Evolutionary conservation across 2,329 filamentous ascomycete genomes (phyloP).

Genomic region (Blastomyces emzantsi): DNA sequence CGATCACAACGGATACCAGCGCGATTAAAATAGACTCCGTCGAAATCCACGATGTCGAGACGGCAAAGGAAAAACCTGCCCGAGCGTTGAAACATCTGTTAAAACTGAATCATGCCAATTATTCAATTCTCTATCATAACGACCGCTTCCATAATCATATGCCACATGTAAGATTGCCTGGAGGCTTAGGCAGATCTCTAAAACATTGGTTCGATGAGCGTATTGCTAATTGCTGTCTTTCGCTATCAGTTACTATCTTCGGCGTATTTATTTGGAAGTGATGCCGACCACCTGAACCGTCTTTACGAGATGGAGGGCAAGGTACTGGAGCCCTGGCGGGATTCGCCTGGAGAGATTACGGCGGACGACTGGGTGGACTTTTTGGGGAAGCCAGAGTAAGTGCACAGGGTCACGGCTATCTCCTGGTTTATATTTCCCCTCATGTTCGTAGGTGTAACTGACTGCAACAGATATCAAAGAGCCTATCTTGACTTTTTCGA

Average conservation of each 20-base stretch:
- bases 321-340: slow-evolving; percentile 66
- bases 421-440: not conserved
- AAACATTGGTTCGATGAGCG: not conserved
- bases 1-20: not conserved
- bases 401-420: slow-evolving; percentile 1
- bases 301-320: slow-evolving; percentile 72
- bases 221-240: slow-evolving; percentile 7
- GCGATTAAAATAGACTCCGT: slow-evolving; percentile 53
- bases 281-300: slow-evolving; percentile 60
- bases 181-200: too few relatives aligned
- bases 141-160: slow-evolving; percentile 73
- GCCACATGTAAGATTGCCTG: slow-evolving; percentile 51
- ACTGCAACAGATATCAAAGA: slow-evolving; percentile 58
- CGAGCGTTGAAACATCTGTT: slow-evolving; percentile 83
- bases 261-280: slow-evolving; percentile 75
- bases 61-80: slow-evolving; percentile 64
- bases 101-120: slow-evolving; percentile 83
- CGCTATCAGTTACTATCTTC: slow-evolving; percentile 58
- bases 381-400: slow-evolving; percentile 60
- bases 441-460: not conserved
- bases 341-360: slow-evolving; percentile 75
- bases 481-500: slow-evolving; percentile 95
- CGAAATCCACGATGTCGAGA: slow-evolving; percentile 70
- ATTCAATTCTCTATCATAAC: slow-evolving; percentile 71
- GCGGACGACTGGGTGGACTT: slow-evolving; percentile 78